These are phyloP conservation scores for Trichoderma reesei DNA, from an alignment of 495 filamentous ascomycete species.

Conservation along the genomic window DNA sequence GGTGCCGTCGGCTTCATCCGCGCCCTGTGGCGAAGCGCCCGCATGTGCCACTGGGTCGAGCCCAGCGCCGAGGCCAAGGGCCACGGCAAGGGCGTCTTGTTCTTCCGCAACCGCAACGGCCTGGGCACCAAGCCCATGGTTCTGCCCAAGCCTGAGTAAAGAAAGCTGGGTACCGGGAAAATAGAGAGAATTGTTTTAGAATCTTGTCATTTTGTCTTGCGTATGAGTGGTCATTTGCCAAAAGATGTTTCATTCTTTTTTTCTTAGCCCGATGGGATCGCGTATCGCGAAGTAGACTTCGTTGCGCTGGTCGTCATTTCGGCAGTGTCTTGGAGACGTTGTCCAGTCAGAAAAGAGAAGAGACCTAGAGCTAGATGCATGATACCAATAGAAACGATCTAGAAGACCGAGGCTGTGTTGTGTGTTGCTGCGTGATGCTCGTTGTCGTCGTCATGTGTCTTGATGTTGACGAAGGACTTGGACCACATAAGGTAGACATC, in stretches of 20 bases:
- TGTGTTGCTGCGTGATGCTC: neutral
- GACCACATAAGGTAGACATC: too few relatives aligned
- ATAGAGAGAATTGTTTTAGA: neutral
- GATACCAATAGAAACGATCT: neutral
- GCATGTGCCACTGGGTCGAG: conserved; percentile 70
- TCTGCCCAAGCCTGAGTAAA: conserved; percentile 16
- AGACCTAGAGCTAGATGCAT: neutral
- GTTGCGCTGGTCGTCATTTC: neutral
- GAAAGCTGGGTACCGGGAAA: neutral
- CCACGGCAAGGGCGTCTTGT: conserved; percentile 52
- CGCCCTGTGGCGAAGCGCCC: conserved; percentile 53
- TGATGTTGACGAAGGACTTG: too few relatives aligned
- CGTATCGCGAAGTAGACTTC: neutral
- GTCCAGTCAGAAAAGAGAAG: neutral
- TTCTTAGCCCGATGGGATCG: neutral
- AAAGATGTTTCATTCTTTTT: too few relatives aligned
- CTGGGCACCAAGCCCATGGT: conserved; percentile 55
- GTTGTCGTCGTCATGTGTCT: neutral
- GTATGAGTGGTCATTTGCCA: neutral
- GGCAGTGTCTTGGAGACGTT: neutral
- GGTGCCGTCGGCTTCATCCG: conserved; percentile 56
- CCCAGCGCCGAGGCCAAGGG: conserved; percentile 55
- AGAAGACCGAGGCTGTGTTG: too few relatives aligned
- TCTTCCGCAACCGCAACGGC: conserved; percentile 72
- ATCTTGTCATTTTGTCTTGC: neutral